A percentile compares a stretch with the other conserved stretches of the same genome.
These are phyloP conservation scores for Paulownia fortunei DNA, from an alignment of 257 asterid genomes.

Conservation along the genomic window DNA sequence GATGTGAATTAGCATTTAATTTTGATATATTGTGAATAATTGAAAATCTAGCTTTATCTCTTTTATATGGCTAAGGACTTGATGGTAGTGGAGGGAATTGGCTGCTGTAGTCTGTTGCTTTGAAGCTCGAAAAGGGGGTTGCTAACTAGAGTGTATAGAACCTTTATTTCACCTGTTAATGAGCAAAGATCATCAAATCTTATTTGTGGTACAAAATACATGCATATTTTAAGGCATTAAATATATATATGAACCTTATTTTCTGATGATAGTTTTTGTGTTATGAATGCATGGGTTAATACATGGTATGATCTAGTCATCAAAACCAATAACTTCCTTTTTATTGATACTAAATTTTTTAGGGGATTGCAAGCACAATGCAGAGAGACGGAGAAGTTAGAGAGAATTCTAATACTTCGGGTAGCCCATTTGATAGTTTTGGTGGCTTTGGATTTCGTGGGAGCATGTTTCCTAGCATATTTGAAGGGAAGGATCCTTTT, in stretches of 20 bases:
- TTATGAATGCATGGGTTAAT: background rate
- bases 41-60: background rate
- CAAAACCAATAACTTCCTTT: too few species aligned
- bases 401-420: constrained; percentile 23
- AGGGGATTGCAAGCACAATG: constrained; percentile 40
- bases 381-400: constrained; percentile 39
- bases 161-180: background rate
- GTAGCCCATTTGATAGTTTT: constrained; percentile 16
- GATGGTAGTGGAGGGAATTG: too few species aligned
- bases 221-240: too few species aligned
- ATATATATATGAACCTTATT: too few species aligned
- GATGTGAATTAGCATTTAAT: background rate
- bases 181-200: background rate
- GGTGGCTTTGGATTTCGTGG: constrained; percentile 34
- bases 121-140: background rate
- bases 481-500: constrained; percentile 66
- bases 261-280: background rate
- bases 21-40: background rate
- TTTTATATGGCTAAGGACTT: background rate
- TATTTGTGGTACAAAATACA: background rate
- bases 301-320: background rate
- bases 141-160: background rate
- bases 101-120: background rate
- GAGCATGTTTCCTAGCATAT: constrained; percentile 46
- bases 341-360: background rate